Evolutionary conservation across 305 asterid genomes (phyloP).

Genomic region (Fraxinus nigra): DNA sequence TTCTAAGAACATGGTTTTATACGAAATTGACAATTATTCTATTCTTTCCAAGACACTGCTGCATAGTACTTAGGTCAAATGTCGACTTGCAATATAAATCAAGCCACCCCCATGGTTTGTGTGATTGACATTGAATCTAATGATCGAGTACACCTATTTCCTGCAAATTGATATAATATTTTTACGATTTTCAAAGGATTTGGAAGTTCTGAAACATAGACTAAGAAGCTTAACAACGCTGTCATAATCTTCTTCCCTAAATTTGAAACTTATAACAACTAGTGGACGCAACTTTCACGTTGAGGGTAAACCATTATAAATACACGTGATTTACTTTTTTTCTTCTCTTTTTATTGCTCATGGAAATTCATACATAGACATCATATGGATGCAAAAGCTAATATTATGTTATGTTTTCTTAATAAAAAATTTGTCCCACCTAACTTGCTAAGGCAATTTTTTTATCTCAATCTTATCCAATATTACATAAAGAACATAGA

Average conservation of each 20-base stretch:
- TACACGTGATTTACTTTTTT: neutral
- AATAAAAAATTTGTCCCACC: too few species aligned
- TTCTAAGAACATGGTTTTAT: neutral
- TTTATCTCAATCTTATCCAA: neutral
- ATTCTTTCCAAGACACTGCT: neutral
- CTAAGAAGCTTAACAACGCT: neutral
- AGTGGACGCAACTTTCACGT: neutral
- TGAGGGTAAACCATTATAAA: neutral
- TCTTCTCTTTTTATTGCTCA: neutral
- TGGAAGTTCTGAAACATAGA: neutral
- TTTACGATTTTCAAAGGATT: neutral
- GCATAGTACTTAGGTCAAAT: neutral
- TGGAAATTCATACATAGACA: neutral
- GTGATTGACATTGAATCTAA: neutral
- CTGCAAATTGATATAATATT: neutral
- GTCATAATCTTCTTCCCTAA: neutral
- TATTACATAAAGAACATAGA: neutral
- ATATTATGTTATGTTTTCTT: neutral
- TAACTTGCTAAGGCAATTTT: too few species aligned
- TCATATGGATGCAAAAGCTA: neutral
- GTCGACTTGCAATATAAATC: neutral
- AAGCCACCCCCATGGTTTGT: neutral
- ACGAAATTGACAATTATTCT: neutral
- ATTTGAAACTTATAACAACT: neutral
- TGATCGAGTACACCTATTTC: neutral